Conservation (phyloP, 2,329 filamentous ascomycete species). For the Penicillium occitanis region DNA sequence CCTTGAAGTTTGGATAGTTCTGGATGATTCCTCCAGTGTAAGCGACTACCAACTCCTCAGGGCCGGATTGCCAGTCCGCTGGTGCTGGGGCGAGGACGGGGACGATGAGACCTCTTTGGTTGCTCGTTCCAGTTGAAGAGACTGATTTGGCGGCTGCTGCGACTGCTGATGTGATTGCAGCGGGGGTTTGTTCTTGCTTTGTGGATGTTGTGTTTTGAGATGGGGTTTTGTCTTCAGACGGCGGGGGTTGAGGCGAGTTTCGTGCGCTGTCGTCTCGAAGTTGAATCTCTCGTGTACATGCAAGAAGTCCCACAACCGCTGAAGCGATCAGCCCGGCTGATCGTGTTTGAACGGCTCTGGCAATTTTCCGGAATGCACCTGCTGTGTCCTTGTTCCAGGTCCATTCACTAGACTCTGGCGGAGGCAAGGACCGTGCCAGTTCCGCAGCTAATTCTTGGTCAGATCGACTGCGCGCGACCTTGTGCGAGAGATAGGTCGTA, state of each 20-base stretch:
- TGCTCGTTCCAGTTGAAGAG: constrained; percentile 8
- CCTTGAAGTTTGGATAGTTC: constrained; percentile 73
- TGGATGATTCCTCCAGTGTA: constrained; percentile 79
- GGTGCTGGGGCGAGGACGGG: constrained; percentile 38
- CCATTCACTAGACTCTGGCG: constrained; percentile 51
- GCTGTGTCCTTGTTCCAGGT: constrained; percentile 64
- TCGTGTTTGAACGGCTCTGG: constrained; percentile 67
- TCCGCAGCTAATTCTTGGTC: constrained; percentile 49
- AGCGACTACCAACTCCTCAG: constrained; percentile 68
- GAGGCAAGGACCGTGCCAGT: constrained; percentile 55
- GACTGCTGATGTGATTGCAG: background rate
- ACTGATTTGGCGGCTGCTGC: constrained; percentile 5
- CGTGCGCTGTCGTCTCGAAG: constrained; percentile 41
- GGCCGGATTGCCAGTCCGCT: constrained; percentile 44
- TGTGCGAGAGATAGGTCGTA: constrained; percentile 71
- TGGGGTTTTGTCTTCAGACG: constrained; percentile 28
- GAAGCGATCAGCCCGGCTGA: constrained; percentile 74
- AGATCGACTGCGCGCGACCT: constrained; percentile 58
- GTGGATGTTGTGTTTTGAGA: constrained; percentile 14
- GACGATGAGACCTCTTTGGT: constrained; percentile 33
- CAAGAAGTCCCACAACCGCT: constrained; percentile 67
- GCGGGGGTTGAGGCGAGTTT: constrained; percentile 36
- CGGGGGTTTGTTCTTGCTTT: constrained; percentile 21
- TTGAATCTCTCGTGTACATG: constrained; percentile 66
- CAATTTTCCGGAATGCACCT: constrained; percentile 62